Percentiles rank a stretch among this genome's conserved stretches.
Conservation (phyloP, 2,329 filamentous ascomycete genomes). For the Gaeumannomyces tritici region DNA sequence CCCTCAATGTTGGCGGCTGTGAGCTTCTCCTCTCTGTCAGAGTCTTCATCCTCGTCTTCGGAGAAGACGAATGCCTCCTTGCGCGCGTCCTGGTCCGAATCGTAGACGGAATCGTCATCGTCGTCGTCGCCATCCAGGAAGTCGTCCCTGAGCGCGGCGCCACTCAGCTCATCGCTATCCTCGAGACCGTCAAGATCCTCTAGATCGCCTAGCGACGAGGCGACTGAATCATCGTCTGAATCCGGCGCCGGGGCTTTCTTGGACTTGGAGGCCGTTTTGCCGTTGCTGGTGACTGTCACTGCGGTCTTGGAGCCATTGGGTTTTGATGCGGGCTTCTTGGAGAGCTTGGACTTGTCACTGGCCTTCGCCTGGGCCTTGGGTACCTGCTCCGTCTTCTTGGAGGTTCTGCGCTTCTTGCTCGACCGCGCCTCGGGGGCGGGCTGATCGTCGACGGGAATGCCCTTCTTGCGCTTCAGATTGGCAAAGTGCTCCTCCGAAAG, state of each 20-base stretch:
- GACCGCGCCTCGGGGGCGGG: constrained; percentile 36
- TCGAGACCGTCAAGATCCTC: constrained; percentile 25
- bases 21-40: constrained; percentile 78
- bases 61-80: constrained; percentile 71
- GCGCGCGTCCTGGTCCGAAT: constrained; percentile 58
- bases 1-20: constrained; percentile 96
- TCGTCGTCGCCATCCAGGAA: constrained; percentile 50
- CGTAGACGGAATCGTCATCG: constrained; percentile 53
- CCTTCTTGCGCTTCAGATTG: constrained; percentile 77
- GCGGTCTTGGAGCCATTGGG: constrained; percentile 20
- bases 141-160: constrained; percentile 39
- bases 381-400: constrained; percentile 20
- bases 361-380: constrained; percentile 23
- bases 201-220: constrained; percentile 32
- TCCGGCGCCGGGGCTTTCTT: constrained; percentile 23
- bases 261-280: constrained; percentile 14
- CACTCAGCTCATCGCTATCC: constrained; percentile 31
- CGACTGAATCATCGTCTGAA: constrained; percentile 27
- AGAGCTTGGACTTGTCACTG: constrained; percentile 20
- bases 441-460: constrained; percentile 50
- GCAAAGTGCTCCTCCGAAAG: constrained; percentile 73
- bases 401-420: constrained; percentile 48
- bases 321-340: constrained; percentile 23
- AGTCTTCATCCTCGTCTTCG: constrained; percentile 89
- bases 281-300: constrained; percentile 13